These are phyloP conservation scores for Kingdonia uniflora DNA, from an alignment of 164 flowering plant species.

Conservation along the genomic window DNA sequence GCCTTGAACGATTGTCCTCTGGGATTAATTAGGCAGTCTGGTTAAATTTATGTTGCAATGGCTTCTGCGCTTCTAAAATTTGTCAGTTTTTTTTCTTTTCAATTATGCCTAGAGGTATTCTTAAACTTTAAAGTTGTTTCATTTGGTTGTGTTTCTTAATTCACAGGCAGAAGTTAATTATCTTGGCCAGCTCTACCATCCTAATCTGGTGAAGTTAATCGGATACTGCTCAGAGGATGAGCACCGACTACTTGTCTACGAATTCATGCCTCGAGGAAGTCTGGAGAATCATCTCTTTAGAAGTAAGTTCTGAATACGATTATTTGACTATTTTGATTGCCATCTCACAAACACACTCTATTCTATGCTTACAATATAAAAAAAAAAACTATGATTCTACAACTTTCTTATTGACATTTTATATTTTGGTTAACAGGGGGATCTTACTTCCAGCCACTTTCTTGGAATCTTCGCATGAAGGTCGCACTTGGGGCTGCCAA, in stretches of 20 bases:
- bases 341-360: too few relatives aligned
- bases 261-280: conserved; percentile 78
- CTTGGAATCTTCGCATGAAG: conserved; percentile 28
- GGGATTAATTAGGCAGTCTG: too few relatives aligned
- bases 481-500: conserved; percentile 31
- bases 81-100: too few relatives aligned
- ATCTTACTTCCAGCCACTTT: conserved; percentile 25
- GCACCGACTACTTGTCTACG: conserved; percentile 68
- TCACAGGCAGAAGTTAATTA: conserved; percentile 70
- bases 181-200: conserved; percentile 68
- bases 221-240: conserved; percentile 85
- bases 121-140: too few relatives aligned
- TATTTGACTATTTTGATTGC: too few relatives aligned
- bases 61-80: too few relatives aligned
- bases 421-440: conserved; percentile 15
- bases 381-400: too few relatives aligned
- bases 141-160: conserved; percentile 1
- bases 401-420: background rate
- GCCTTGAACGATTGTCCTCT: too few relatives aligned
- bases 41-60: too few relatives aligned
- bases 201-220: conserved; percentile 65
- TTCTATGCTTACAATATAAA: too few relatives aligned
- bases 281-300: conserved; percentile 79
- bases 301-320: conserved; percentile 36
- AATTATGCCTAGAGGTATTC: too few relatives aligned